phyloP scores from a whole-genome alignment of 2,329 filamentous ascomycete species.

The Lasiodiplodia gonubiensis region DNA sequence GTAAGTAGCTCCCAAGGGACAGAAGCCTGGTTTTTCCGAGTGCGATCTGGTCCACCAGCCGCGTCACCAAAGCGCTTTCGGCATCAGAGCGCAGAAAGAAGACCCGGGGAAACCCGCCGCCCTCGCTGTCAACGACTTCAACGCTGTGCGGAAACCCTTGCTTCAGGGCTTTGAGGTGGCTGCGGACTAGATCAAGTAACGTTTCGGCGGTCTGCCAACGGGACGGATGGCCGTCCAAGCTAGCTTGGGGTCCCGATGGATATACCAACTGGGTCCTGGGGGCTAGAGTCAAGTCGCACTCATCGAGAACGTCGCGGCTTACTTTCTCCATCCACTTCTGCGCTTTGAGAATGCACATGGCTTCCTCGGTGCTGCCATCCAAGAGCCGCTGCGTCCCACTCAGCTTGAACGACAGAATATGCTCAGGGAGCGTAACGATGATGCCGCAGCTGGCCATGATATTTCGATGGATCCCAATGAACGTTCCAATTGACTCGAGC shows the following conservation, averaged over 20 bases:
- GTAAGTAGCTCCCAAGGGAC: slow-evolving; percentile 37
- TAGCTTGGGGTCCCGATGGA: slow-evolving; percentile 48
- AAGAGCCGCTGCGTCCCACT: slow-evolving; percentile 64
- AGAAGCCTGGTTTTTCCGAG: slow-evolving; percentile 37
- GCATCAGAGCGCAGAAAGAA: slow-evolving; percentile 58
- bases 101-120: slow-evolving; percentile 59
- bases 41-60: slow-evolving; percentile 43
- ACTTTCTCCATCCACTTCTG: slow-evolving; percentile 57
- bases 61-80: slow-evolving; percentile 38
- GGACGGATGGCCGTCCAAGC: slow-evolving; percentile 48
- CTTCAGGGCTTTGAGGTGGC: slow-evolving; percentile 44
- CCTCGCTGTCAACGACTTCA: slow-evolving; percentile 52
- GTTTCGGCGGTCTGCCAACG: slow-evolving; percentile 48
- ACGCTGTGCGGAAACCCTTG: slow-evolving; percentile 53
- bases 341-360: slow-evolving; percentile 55
- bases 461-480: slow-evolving; percentile 48
- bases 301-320: slow-evolving; percentile 68
- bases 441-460: slow-evolving; percentile 56
- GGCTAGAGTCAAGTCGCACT: slow-evolving; percentile 57
- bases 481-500: slow-evolving; percentile 38
- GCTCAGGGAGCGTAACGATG: slow-evolving; percentile 66
- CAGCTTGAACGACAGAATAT: slow-evolving; percentile 68
- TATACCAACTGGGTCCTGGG: slow-evolving; percentile 52
- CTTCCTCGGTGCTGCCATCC: slow-evolving; percentile 51
- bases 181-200: slow-evolving; percentile 41